Evolutionary conservation across 1,139 yeast species (phyloP).

Genomic region (Magnusiomyces starmeri): DNA sequence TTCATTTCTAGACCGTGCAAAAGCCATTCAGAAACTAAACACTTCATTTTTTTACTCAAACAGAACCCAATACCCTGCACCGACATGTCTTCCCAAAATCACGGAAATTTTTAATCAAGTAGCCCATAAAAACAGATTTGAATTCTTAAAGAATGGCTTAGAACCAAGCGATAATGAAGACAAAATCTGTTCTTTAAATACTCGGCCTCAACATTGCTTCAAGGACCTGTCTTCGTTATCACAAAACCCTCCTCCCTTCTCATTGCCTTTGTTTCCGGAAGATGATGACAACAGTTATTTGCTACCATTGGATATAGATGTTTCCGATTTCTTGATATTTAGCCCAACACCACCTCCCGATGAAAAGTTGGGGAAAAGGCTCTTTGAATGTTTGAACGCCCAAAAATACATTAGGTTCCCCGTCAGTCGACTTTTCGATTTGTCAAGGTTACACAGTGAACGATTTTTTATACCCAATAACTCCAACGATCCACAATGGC

Average conservation of each 20-base stretch:
- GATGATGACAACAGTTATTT: neutral
- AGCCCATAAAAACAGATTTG: neutral
- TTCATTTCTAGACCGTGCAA: neutral
- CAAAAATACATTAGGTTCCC: slow-evolving; percentile 4
- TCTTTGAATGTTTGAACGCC: neutral
- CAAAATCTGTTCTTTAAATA: neutral
- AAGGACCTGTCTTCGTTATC: neutral
- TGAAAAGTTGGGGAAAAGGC: neutral
- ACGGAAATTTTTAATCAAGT: neutral
- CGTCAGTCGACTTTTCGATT: neutral
- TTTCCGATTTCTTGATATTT: neutral
- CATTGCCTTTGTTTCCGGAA: neutral
- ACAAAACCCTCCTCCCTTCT: neutral
- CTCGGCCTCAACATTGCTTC: neutral
- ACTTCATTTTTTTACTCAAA: no score
- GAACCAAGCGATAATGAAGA: neutral
- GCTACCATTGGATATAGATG: slow-evolving; percentile 4
- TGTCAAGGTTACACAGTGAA: neutral
- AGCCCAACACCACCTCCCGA: neutral
- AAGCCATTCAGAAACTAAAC: neutral
- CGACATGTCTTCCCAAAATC: neutral
- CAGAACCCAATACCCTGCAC: no score
- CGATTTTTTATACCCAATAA: neutral
- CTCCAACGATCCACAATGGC: neutral
- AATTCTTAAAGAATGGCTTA: neutral